Conservation (phyloP, 495 filamentous ascomycete species). For the Talaromyces stipitatus region DNA sequence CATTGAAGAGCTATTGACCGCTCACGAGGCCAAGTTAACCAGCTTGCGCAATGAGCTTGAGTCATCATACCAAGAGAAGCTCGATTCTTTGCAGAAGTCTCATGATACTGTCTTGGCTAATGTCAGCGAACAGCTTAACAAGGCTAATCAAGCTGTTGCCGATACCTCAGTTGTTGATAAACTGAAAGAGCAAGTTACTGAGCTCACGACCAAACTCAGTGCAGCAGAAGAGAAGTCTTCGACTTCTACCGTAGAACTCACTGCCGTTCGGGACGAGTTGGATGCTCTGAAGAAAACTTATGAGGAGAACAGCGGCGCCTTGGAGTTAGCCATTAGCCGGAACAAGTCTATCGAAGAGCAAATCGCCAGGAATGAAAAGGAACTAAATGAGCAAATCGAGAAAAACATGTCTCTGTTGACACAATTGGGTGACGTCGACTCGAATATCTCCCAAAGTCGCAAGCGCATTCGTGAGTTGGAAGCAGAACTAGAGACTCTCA, state of each 20-base stretch:
- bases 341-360: constrained; percentile 30
- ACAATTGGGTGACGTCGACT: constrained; percentile 35
- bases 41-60: constrained; percentile 30
- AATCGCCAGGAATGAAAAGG: constrained; percentile 26
- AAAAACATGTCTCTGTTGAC: constrained; percentile 43
- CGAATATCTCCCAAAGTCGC: constrained; percentile 28
- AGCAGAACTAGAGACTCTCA: constrained; percentile 34
- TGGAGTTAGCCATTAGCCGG: constrained; percentile 24
- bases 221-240: constrained; percentile 21
- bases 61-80: constrained; percentile 26
- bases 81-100: constrained; percentile 30
- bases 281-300: constrained; percentile 25
- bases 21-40: constrained; percentile 34
- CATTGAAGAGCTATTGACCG: constrained; percentile 38
- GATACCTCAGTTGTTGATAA: constrained; percentile 31
- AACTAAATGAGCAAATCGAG: constrained; percentile 38
- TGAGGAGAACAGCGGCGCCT: constrained; percentile 18
- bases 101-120: constrained; percentile 28
- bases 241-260: constrained; percentile 20
- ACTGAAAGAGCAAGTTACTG: constrained; percentile 27
- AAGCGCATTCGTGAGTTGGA: constrained; percentile 39
- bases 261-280: constrained; percentile 28
- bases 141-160: constrained; percentile 28
- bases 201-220: constrained; percentile 31
- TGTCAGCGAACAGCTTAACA: constrained; percentile 24